phyloP scores from a whole-genome alignment of 306 rosid genomes.

The Delonix regia region DNA sequence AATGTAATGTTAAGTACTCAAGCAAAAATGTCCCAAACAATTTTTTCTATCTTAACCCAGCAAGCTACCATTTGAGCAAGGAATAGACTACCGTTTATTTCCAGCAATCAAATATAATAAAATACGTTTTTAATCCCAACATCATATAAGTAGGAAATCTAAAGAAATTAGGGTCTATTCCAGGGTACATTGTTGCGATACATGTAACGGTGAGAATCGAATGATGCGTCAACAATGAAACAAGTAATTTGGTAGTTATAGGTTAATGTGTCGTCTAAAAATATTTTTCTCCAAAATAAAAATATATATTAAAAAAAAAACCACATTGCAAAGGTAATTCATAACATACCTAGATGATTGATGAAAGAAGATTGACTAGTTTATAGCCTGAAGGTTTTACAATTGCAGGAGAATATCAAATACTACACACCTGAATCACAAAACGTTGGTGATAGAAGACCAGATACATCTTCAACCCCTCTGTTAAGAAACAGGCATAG shows the following conservation, averaged over 20 bases:
- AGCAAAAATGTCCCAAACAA: neutral
- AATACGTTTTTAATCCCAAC: neutral
- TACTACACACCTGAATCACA: constrained; percentile 41
- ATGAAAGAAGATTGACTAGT: constrained; percentile 9
- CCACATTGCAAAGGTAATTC: neutral
- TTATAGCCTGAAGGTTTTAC: neutral
- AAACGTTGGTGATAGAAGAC: constrained; percentile 27
- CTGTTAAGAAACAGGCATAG: constrained; percentile 42
- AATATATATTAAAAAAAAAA: too few relatives aligned
- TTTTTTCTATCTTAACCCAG: neutral
- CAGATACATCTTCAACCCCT: constrained; percentile 21
- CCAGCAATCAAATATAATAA: neutral
- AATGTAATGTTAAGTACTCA: neutral
- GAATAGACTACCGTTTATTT: neutral
- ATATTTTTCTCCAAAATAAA: neutral
- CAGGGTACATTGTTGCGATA: neutral
- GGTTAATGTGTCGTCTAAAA: neutral
- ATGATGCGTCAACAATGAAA: neutral
- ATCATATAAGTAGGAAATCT: neutral
- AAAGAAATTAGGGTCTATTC: neutral
- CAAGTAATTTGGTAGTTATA: neutral
- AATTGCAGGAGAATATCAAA: neutral
- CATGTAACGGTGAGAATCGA: neutral
- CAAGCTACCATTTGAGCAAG: neutral
- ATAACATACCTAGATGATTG: neutral